Conservation (phyloP, 106 monocot genomes). For the Dendrobium chrysotoxum region DNA sequence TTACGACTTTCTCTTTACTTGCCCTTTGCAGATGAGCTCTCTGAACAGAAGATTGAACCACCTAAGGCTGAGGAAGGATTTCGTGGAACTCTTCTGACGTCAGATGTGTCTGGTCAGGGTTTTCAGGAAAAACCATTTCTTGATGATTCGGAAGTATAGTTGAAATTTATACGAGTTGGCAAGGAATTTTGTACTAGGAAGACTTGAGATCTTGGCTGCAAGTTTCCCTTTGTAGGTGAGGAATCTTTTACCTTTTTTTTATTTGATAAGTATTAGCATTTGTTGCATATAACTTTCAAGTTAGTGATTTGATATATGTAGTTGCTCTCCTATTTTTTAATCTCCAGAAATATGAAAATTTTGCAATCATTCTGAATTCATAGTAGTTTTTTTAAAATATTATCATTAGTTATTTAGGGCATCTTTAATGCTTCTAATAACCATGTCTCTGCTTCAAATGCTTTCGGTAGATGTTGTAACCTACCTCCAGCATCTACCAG, state of each 20-base stretch:
- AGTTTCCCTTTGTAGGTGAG: slow-evolving; percentile 1
- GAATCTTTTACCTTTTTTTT: background rate
- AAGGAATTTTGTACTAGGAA: background rate
- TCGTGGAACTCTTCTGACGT: slow-evolving; percentile 80
- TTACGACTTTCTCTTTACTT: background rate
- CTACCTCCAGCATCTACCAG: too few species aligned
- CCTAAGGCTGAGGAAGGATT: slow-evolving; percentile 80
- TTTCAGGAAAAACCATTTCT: slow-evolving; percentile 12
- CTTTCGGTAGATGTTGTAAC: too few species aligned
- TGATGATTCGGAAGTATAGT: background rate
- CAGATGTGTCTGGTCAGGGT: slow-evolving; percentile 37
- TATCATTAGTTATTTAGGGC: background rate
- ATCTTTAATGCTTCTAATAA: background rate
- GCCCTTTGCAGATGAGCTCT: slow-evolving; percentile 64
- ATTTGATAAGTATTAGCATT: background rate
- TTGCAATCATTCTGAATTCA: background rate
- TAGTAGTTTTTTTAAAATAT: background rate
- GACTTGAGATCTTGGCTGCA: background rate
- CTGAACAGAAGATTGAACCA: slow-evolving; percentile 46
- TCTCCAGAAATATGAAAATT: background rate
- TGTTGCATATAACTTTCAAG: background rate
- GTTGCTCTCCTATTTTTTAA: slow-evolving; percentile 8
- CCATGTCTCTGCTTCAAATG: background rate
- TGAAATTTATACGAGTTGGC: background rate
- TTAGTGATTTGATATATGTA: background rate